phyloP scores from a whole-genome alignment of 495 filamentous ascomycete genomes.

The Aspergillus nanangensis region DNA sequence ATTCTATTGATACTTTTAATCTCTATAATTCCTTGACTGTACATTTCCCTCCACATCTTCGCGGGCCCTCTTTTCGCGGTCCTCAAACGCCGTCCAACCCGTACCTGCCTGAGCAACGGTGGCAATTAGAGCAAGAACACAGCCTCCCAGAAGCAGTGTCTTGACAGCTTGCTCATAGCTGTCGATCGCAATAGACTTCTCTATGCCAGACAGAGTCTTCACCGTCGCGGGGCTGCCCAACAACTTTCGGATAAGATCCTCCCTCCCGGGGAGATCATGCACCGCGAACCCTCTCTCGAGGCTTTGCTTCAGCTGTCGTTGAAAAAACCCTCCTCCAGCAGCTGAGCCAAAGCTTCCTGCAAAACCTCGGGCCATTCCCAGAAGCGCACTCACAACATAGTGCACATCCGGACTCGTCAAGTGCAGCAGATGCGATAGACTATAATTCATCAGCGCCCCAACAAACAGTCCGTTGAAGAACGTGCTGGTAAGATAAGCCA shows the following conservation, averaged over 20 bases:
- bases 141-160: conserved; percentile 53
- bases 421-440: conserved; percentile 69
- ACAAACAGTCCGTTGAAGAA: conserved; percentile 67
- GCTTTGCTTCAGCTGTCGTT: conserved; percentile 49
- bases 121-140: conserved; percentile 49
- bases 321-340: conserved; percentile 72
- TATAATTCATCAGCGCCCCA: conserved; percentile 71
- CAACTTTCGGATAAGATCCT: conserved; percentile 56
- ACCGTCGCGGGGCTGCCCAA: conserved; percentile 67
- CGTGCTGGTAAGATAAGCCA: conserved; percentile 47
- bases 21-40: neutral
- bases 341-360: conserved; percentile 72
- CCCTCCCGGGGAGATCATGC: conserved; percentile 37
- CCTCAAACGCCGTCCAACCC: conserved; percentile 49
- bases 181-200: conserved; percentile 55
- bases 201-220: conserved; percentile 40
- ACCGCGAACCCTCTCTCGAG: conserved; percentile 56
- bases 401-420: conserved; percentile 57
- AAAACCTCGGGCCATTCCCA: conserved; percentile 70
- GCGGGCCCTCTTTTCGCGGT: conserved; percentile 1
- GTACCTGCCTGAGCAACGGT: conserved; percentile 61
- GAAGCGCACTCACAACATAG: conserved; percentile 64
- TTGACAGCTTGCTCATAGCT: conserved; percentile 59
- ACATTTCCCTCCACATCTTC: conserved; percentile 2
- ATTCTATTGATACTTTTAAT: neutral